Evolutionary conservation across 2,329 filamentous ascomycete species (phyloP).

Genomic region (Botrytis sinoallii): DNA sequence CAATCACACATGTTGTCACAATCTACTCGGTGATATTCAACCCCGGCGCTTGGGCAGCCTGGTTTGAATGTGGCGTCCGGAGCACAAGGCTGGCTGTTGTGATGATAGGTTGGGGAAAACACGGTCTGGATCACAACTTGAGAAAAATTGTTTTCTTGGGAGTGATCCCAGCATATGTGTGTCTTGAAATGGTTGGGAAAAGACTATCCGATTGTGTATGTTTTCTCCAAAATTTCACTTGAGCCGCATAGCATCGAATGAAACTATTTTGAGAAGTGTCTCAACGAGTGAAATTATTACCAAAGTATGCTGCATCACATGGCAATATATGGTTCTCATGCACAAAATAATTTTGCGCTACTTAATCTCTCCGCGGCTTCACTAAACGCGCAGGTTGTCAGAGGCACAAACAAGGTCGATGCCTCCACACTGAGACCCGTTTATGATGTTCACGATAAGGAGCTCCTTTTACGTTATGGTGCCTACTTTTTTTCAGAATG

Average conservation of each 20-base stretch:
- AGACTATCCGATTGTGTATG: neutral
- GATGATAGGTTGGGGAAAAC: neutral
- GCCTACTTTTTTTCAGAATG: neutral
- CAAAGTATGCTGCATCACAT: neutral
- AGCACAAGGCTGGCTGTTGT: slow-evolving; percentile 11
- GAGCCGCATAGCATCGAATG: neutral
- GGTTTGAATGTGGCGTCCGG: neutral
- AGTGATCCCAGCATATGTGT: neutral
- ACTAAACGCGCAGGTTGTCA: neutral
- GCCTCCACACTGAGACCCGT: neutral
- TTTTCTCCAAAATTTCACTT: neutral
- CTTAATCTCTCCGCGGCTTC: neutral
- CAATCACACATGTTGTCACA: slow-evolving; percentile 1
- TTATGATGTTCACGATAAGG: neutral
- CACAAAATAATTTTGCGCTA: neutral
- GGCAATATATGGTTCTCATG: neutral
- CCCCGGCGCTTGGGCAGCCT: slow-evolving; percentile 1
- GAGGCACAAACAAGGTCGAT: neutral
- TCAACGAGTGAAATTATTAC: neutral
- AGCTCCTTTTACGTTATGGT: neutral
- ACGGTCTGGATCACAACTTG: neutral
- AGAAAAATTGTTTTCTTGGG: neutral
- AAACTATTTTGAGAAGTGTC: neutral
- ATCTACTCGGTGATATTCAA: neutral
- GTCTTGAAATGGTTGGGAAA: neutral